phyloP scores from a whole-genome alignment of 2,329 filamentous ascomycete species.

The Microsporum ferrugineum region DNA sequence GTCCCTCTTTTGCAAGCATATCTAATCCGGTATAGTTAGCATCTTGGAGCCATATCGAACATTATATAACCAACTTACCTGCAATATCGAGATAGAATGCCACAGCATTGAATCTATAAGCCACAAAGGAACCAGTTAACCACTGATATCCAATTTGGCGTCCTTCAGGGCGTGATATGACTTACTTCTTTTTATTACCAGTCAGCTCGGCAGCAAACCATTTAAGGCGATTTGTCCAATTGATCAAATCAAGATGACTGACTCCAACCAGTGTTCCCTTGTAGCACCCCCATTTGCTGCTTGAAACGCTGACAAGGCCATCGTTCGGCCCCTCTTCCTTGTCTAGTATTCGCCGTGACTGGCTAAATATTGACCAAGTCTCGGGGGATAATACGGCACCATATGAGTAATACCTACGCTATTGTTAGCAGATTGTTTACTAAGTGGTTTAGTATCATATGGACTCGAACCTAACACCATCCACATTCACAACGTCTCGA shows the following conservation, averaged over 20 bases:
- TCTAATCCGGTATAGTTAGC: conserved; percentile 25
- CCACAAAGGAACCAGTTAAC: conserved; percentile 11
- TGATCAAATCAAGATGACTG: conserved; percentile 54
- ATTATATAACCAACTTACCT: conserved; percentile 33
- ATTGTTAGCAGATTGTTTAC: conserved; percentile 10
- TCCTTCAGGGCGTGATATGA: not conserved
- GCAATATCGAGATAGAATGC: conserved; percentile 54
- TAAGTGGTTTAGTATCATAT: not conserved
- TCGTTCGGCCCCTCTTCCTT: conserved; percentile 49
- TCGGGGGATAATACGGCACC: conserved; percentile 47
- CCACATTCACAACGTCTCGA: conserved; percentile 44
- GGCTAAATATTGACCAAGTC: conserved; percentile 46
- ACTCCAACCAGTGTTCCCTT: conserved; percentile 53
- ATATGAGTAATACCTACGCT: conserved; percentile 48
- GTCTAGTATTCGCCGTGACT: conserved; percentile 44
- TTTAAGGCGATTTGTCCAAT: conserved; percentile 53
- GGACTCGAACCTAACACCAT: conserved; percentile 37
- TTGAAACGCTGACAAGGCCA: conserved; percentile 49
- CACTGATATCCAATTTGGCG: conserved; percentile 1
- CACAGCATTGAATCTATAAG: conserved; percentile 51
- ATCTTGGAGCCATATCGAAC: not conserved
- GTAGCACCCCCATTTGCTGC: conserved; percentile 51
- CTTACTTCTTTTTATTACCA: conserved; percentile 43
- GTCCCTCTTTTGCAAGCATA: conserved; percentile 59
- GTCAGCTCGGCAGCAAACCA: conserved; percentile 48